Conservation (phyloP, 2,329 filamentous ascomycete species). For the Microdochium nivale region DNA sequence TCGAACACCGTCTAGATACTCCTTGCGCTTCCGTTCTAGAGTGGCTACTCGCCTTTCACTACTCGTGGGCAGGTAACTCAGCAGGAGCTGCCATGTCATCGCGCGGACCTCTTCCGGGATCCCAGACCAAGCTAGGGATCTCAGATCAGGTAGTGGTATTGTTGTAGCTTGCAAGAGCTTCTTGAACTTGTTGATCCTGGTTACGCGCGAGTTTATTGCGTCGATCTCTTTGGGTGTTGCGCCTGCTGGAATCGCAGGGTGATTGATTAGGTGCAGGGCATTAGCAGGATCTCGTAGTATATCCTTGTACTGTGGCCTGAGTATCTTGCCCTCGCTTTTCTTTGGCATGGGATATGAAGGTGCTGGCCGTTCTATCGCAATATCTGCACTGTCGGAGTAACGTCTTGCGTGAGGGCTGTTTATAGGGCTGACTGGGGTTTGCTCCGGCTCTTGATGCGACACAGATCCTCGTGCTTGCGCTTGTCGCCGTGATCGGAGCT, state of each 20-base stretch:
- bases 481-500: slow-evolving; percentile 55
- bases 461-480: slow-evolving; percentile 33
- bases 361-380: slow-evolving; percentile 79
- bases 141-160: slow-evolving; percentile 75
- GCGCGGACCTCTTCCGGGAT: slow-evolving; percentile 91
- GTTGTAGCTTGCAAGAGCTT: slow-evolving; percentile 86
- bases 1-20: slow-evolving; percentile 87
- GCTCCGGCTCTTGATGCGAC: slow-evolving; percentile 14
- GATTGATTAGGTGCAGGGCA: slow-evolving; percentile 86
- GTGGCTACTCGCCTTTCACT: slow-evolving; percentile 86
- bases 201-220: slow-evolving; percentile 76
- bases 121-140: slow-evolving; percentile 86
- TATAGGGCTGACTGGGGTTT: slow-evolving; percentile 28
- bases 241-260: slow-evolving; percentile 64
- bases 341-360: slow-evolving; percentile 81
- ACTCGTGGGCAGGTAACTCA: slow-evolving; percentile 94
- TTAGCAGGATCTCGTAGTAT: slow-evolving; percentile 87
- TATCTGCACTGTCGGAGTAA: slow-evolving; percentile 83
- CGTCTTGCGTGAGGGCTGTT: slow-evolving; percentile 38
- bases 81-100: slow-evolving; percentile 96
- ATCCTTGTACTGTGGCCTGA: slow-evolving; percentile 96
- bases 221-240: slow-evolving; percentile 79
- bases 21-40: slow-evolving; percentile 87
- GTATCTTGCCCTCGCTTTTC: slow-evolving; percentile 87
- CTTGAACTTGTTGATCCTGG: slow-evolving; percentile 98